Evolutionary conservation across 306 rosid species (phyloP), one percentile per base, ranked within the genome.

Genomic region (Acacia acuminata): DNA sequence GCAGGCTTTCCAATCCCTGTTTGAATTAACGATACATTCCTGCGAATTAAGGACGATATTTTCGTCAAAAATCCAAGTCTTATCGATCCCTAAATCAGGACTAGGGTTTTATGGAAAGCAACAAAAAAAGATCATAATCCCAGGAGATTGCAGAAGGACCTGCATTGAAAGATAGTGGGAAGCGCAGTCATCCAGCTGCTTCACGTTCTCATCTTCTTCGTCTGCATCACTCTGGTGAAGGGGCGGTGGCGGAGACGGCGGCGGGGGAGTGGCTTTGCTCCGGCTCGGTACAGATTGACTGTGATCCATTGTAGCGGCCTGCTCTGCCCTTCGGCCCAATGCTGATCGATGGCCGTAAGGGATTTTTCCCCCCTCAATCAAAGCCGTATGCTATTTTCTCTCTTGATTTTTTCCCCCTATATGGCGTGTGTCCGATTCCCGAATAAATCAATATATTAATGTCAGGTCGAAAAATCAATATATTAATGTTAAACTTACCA

Each of bases 1-100:
- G 73, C 98, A 94, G 81, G 85, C 78, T 84, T 93, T 94, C 97
- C 97, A 94, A 53, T 91, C 84, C 86, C 97, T 88, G 83, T 90
- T 79, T 22, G 84, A 80, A 36, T 92, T 87, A 38, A 86, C 85
- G 71, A 94, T 82, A 70, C 98, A 94, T 56, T 94, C 97, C 97
- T 94, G 91, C 67, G 56, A 85, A 43, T 69, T 8, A 70, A n/a
- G 10, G 14, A 34, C 14, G 3, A 42, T 1, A 79, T 51, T 50
- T 38, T 74, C 30, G 55, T 42, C 61, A 34, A 78, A 77, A 64
- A 27, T 17, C 15, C 7, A 51, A 58, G 12, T 17, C 3, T 10
- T 45, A 70, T 30, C 36, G 44, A 68, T 75, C 9, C 7, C 36
- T 30, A 71, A 43, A 48, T 24, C 32, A 66, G 84, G 84, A 84